Percentiles rank a stretch among this genome's conserved stretches.
Evolutionary conservation across 108 stramenopile species (phyloP).

Genomic region (Nitzschia inconspicua): DNA sequence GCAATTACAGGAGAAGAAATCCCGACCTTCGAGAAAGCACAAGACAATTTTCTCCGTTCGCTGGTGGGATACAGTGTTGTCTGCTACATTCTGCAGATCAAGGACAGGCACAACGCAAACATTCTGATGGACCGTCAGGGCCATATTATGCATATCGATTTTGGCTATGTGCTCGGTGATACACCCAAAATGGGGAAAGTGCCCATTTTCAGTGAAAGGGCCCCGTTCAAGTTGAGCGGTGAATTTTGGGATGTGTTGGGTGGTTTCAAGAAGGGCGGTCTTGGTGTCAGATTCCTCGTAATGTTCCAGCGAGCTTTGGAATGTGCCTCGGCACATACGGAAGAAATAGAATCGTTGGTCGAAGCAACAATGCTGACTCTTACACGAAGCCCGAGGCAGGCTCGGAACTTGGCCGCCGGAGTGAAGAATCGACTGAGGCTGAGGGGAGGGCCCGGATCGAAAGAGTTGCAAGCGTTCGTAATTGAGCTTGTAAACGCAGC

Average conservation of each 20-base stretch:
- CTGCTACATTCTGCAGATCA: slow-evolving; percentile 95
- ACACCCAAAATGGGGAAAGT: slow-evolving; percentile 91
- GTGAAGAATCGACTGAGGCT: slow-evolving; percentile 70
- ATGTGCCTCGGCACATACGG: slow-evolving; percentile 63
- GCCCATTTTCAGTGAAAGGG: slow-evolving; percentile 84
- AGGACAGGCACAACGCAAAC: slow-evolving; percentile 98
- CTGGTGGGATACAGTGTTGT: slow-evolving; percentile 90
- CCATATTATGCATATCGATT: slow-evolving; percentile 90
- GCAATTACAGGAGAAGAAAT: slow-evolving; percentile 1
- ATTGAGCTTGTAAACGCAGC: slow-evolving; percentile 84
- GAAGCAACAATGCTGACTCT: slow-evolving; percentile 82
- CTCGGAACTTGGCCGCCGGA: slow-evolving; percentile 58
- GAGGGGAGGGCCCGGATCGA: slow-evolving; percentile 57
- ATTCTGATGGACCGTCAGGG: slow-evolving; percentile 86
- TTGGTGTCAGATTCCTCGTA: slow-evolving; percentile 76
- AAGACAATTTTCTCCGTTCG: slow-evolving; percentile 86
- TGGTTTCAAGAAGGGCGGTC: slow-evolving; percentile 82
- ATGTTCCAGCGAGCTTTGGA: slow-evolving; percentile 87
- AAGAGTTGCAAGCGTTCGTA: slow-evolving; percentile 73
- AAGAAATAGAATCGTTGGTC: slow-evolving; percentile 74
- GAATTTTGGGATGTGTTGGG: slow-evolving; percentile 94
- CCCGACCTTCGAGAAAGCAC: slow-evolving; percentile 70
- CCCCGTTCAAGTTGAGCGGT: slow-evolving; percentile 90
- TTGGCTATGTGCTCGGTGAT: slow-evolving; percentile 95
- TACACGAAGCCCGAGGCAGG: slow-evolving; percentile 53